A percentile compares a stretch with the other conserved stretches of the same genome.
These are phyloP conservation scores for Botrytis deweyae DNA, from an alignment of 2,329 filamentous ascomycete genomes.

Conservation along the genomic window DNA sequence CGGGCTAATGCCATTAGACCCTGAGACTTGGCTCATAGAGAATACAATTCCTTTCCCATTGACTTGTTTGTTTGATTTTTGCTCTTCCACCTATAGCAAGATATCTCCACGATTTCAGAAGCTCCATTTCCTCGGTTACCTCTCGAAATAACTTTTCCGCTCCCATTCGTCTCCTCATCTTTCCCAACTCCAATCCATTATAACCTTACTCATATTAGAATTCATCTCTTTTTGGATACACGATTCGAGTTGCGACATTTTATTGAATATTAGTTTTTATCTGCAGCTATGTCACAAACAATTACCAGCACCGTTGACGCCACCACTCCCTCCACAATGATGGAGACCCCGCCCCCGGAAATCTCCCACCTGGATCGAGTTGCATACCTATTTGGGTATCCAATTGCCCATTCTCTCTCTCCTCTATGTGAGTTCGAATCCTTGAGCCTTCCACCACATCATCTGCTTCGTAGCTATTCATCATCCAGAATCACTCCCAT, in stretches of 20 bases:
- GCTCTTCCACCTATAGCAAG: neutral
- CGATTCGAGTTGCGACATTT: constrained; percentile 6
- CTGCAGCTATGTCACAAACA: constrained; percentile 23
- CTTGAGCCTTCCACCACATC: neutral
- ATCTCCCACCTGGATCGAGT: constrained; percentile 31
- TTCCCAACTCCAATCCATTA: neutral
- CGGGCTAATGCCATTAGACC: neutral
- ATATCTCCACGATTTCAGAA: neutral
- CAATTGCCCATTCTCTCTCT: constrained; percentile 55
- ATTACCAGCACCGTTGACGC: constrained; percentile 4
- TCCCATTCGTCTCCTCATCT: neutral
- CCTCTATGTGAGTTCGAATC: constrained; percentile 18
- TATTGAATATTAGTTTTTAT: neutral
- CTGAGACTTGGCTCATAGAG: neutral
- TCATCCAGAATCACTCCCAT: neutral
- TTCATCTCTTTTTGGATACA: neutral
- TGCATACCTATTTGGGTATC: constrained; percentile 56
- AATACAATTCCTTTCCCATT: neutral
- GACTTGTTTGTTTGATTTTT: neutral
- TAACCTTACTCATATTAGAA: neutral
- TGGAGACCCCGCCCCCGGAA: constrained; percentile 28
- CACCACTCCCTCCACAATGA: constrained; percentile 18
- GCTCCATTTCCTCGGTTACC: constrained; percentile 5
- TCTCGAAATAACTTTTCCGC: neutral
- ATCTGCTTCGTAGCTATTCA: neutral